Evolutionary conservation across 345 rosid species (phyloP).

Genomic region (Eucalyptus dawsonii): DNA sequence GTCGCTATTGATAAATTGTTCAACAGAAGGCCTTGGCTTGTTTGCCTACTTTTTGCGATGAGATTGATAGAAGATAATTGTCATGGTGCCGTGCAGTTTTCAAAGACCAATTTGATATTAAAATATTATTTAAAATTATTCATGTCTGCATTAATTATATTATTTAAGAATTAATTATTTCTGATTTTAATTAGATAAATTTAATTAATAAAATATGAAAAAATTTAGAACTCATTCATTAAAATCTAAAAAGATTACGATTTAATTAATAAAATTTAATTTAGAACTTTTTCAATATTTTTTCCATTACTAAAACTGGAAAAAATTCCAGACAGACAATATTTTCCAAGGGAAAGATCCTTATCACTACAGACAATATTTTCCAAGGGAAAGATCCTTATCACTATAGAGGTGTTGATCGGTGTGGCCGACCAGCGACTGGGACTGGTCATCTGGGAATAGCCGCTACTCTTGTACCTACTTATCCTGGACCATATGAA

Average conservation of each 20-base stretch:
- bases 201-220: too few relatives aligned
- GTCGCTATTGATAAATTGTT: background rate
- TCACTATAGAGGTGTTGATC: background rate
- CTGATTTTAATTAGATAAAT: too few relatives aligned
- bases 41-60: background rate
- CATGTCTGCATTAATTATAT: too few relatives aligned
- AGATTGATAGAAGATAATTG: background rate
- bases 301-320: background rate
- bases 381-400: background rate
- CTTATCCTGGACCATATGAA: background rate
- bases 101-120: background rate
- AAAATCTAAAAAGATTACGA: too few relatives aligned
- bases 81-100: background rate
- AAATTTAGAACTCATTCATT: too few relatives aligned
- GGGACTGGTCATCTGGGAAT: background rate
- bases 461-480: background rate
- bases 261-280: too few relatives aligned
- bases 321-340: too few relatives aligned
- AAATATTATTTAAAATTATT: too few relatives aligned
- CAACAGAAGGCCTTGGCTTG: background rate
- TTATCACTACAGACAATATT: background rate
- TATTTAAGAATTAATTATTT: too few relatives aligned
- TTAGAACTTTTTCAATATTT: too few relatives aligned
- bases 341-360: background rate
- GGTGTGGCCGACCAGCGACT: background rate